Conservation (phyloP, 805 yeast species). For the Candida nanaspora region DNA sequence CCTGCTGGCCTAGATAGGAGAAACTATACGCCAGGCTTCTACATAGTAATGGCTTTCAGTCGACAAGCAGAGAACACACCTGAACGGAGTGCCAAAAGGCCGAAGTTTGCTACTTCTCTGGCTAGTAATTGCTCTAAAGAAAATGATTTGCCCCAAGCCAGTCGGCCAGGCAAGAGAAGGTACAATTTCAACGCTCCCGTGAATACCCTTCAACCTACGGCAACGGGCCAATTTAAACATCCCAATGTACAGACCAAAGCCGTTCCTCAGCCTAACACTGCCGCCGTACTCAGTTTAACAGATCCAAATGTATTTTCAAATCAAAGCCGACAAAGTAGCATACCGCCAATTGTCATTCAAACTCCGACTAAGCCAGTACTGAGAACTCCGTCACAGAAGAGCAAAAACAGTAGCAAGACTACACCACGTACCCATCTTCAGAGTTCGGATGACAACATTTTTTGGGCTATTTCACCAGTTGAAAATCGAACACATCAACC, state of each 20-base stretch:
- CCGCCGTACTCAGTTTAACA: slow-evolving; percentile 1
- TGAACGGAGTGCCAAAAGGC: slow-evolving; percentile 4
- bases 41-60: too few species aligned
- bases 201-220: background rate
- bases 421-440: slow-evolving; percentile 14
- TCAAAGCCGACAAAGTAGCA: slow-evolving; percentile 11
- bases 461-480: slow-evolving; percentile 36
- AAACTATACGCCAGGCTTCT: too few species aligned
- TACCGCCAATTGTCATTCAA: too few species aligned
- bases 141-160: background rate
- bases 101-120: background rate
- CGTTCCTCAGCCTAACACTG: background rate
- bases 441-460: slow-evolving; percentile 28
- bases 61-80: too few species aligned
- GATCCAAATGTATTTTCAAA: slow-evolving; percentile 15
- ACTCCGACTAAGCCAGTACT: slow-evolving; percentile 13
- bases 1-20: too few species aligned
- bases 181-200: slow-evolving; percentile 5
- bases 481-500: background rate
- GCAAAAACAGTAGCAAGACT: too few species aligned
- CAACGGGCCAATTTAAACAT: slow-evolving; percentile 2
- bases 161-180: slow-evolving; percentile 5
- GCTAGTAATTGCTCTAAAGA: slow-evolving; percentile 3
- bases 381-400: slow-evolving; percentile 5
- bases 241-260: slow-evolving; percentile 4